A percentile compares a stretch with the other conserved stretches of the same genome.
Evolutionary conservation across 1,139 yeast genomes (phyloP).

Genomic region (Entelexis paramagnoliae): DNA sequence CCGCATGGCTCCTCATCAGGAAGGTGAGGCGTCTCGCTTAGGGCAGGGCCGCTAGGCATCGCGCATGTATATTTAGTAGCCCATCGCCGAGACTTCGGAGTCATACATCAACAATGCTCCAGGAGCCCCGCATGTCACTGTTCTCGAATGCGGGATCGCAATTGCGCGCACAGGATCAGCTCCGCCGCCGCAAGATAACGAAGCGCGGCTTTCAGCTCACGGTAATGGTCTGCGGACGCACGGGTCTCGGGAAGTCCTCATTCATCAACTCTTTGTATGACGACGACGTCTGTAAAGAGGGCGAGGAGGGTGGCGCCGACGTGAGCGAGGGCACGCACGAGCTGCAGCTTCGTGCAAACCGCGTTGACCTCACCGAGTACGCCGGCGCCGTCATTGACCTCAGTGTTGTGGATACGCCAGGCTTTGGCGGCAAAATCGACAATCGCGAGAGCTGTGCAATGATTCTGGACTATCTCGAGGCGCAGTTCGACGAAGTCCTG

Average conservation of each 20-base stretch:
- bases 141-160: not conserved
- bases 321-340: constrained; percentile 17
- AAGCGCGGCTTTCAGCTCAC: constrained; percentile 79
- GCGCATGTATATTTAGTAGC: not conserved
- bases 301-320: constrained; percentile 3
- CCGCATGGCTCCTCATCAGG: not conserved
- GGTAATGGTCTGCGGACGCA: constrained; percentile 63
- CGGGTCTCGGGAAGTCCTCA: constrained; percentile 76
- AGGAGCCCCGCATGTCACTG: not conserved
- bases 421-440: constrained; percentile 65
- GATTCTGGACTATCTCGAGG: constrained; percentile 66
- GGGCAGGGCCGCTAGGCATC: not conserved
- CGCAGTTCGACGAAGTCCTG: constrained; percentile 83
- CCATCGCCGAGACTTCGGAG: not conserved
- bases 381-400: constrained; percentile 59
- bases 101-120: not conserved
- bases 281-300: constrained; percentile 48
- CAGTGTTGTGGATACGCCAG: constrained; percentile 62
- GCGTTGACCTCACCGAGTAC: constrained; percentile 27
- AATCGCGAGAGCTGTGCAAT: constrained; percentile 60
- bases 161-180: constrained; percentile 15
- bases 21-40: not conserved
- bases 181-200: constrained; percentile 62
- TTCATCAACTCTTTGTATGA: constrained; percentile 83
- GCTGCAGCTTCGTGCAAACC: constrained; percentile 24